A percentile compares a stretch with the other conserved stretches of the same genome.
Conservation (phyloP, 495 filamentous ascomycete genomes). For the Acidiella bohemica region DNA sequence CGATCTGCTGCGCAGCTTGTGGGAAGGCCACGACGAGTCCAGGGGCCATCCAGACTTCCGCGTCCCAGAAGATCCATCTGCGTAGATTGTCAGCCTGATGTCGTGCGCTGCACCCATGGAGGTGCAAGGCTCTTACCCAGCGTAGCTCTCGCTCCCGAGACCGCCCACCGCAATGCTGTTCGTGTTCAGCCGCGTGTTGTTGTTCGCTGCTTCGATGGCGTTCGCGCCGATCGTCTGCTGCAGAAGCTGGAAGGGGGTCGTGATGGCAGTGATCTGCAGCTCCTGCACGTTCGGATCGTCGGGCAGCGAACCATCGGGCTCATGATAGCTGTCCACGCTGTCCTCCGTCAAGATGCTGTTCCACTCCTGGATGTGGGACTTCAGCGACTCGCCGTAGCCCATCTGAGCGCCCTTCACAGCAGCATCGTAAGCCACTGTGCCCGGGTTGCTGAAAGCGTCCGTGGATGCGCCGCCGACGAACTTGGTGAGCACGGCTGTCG, state of each 20-base stretch:
- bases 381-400: conserved; percentile 38
- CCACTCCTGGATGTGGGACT: conserved; percentile 43
- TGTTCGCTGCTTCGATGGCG: conserved; percentile 24
- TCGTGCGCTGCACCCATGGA: no score
- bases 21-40: conserved; percentile 47
- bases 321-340: conserved; percentile 48
- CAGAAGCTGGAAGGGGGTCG: conserved; percentile 55
- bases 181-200: conserved; percentile 31
- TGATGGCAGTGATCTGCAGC: conserved; percentile 49
- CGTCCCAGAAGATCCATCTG: conserved; percentile 44
- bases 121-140: conserved; percentile 32
- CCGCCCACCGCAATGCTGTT: conserved; percentile 51
- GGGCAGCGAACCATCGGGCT: conserved; percentile 49
- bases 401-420: conserved; percentile 29
- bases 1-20: conserved; percentile 41
- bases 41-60: conserved; percentile 53
- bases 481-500: conserved; percentile 41
- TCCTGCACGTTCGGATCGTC: conserved; percentile 44
- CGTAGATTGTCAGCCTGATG: not conserved
- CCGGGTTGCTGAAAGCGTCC: conserved; percentile 44
- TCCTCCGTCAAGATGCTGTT: conserved; percentile 36
- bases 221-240: conserved; percentile 49
- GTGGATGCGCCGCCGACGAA: conserved; percentile 48
- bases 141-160: conserved; percentile 49
- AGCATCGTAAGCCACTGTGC: conserved; percentile 37